Percentiles rank a stretch among this genome's conserved stretches.
These are phyloP conservation scores for Suillus fuscotomentosus DNA, from an alignment of 768 basidiomycete genomes.

Conservation along the genomic window DNA sequence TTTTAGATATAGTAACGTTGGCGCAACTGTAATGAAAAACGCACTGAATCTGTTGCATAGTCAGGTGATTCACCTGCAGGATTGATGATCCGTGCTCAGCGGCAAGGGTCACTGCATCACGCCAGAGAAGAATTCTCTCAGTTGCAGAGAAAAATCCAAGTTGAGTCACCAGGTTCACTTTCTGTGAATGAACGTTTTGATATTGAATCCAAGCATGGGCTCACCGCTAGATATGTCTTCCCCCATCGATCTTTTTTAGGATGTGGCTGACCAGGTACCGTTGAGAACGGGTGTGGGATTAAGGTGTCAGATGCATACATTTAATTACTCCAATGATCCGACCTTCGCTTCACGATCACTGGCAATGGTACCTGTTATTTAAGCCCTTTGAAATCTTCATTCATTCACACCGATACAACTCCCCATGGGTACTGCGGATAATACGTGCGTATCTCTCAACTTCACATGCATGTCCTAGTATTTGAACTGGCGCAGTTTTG, in stretches of 20 bases:
- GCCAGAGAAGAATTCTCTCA: constrained; percentile 21
- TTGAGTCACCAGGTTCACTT: constrained; percentile 54
- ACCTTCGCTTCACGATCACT: neutral
- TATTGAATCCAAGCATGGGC: constrained; percentile 98
- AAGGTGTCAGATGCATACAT: too few relatives aligned
- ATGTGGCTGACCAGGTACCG: constrained; percentile 36
- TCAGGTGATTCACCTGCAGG: too few relatives aligned
- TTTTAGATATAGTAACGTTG: too few relatives aligned
- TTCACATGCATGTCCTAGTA: neutral
- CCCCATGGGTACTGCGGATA: constrained; percentile 17
- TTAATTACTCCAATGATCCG: neutral
- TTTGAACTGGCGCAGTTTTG: constrained; percentile 31
- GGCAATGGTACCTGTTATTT: neutral
- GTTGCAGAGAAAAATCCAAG: constrained; percentile 17
- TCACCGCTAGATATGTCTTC: constrained; percentile 85
- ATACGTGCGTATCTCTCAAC: constrained; percentile 24
- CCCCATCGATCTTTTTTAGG: constrained; percentile 85
- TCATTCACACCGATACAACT: neutral
- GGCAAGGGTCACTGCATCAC: constrained; percentile 3
- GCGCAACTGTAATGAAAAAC: too few relatives aligned
- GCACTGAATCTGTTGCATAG: too few relatives aligned
- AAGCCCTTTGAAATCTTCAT: neutral
- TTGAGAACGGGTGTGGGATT: too few relatives aligned
- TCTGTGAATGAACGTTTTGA: constrained; percentile 92
- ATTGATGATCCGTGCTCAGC: too few relatives aligned